Evolutionary conservation across 2,329 filamentous ascomycete species (phyloP), one percentile per base, ranked within the genome.

Genomic region (Hawksworthiomyces lignivorus): DNA sequence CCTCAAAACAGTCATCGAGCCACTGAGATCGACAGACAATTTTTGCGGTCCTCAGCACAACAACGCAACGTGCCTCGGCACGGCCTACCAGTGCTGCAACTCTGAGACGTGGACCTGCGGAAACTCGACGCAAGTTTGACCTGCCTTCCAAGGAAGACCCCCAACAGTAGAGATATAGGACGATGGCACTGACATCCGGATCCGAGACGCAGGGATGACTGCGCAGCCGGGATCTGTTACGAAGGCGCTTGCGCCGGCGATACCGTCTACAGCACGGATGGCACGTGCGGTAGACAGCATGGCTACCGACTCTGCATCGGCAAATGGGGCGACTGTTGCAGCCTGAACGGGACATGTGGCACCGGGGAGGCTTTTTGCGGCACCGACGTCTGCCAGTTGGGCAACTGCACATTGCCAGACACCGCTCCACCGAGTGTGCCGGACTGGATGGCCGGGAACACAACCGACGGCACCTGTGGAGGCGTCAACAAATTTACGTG

Each of bases 381-480:
- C 7, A n/a, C 14, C 22, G 28, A 4, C 27, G 31, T 34, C 12
- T 42, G 33, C 40, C 20, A 24, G n/a, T 10, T 19, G 9, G 40
- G 40, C 5, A 36, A 42, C 19, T 42, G 40, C 15, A 36, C 18
- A 5, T 7, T 11, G 14, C 36, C 26, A 9, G n/a, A n/a, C n/a
- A n/a, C n/a, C n/a, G 14, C n/a, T 11, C 24, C 14, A 6, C 14
- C 15, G 3, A 19, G 30, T 6, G 18, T 18, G 31, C 30, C 31
- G 3, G 26, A 15, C 24, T 40, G 31, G 42, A 12, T 36, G 15
- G 21, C 12, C 14, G 42, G 42, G 7, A 40, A 39, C 26, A 31
- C 31, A 5, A 31, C 32, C 2, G 36, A 44, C 36, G 42, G 42
- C 22, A 44, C 36, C 3, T 44, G 42, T 18, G 36, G 42, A 14